Base-by-base conservation (phyloP, 2,329 filamentous ascomycete genomes). In the Mycosphaerelloides madeirae region DNA sequence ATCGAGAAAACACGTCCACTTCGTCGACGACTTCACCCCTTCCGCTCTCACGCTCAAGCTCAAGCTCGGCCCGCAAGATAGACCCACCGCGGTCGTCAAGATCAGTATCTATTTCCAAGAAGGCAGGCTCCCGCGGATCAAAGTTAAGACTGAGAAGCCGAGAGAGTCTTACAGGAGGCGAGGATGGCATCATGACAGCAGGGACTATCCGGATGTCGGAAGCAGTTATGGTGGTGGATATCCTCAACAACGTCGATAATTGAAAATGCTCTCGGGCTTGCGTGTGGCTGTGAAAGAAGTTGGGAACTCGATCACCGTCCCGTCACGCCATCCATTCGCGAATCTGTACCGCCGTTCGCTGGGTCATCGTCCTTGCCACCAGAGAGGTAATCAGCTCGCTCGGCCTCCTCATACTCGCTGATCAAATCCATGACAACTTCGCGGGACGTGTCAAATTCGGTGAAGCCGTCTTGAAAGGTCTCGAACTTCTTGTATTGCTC, bases 401-500 rank as follows among this genome's bases (percentile, higher is more conserved):
- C 93, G 3, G 93, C 93, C 22, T 91, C 90, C 70, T 97, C 91
- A 65, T 98, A 98, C 73, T 98, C 93, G 40, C 81, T 79, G 62
- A 97, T 91, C 52, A 97, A 71, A 65, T 95, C 91, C 59, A 84
- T 81, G 15, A 97, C 91, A 4, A 97, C 91, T 62, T 93, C 85
- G 55, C 87, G 81, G 28, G 93, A 87, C 68, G 96, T 90, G 65
- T 98, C 94, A 59, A 98, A 98, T 68, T 98, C 91, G 56, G 86
- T 80, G 32, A 98, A 72, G 33, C 90, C 93, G 54, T 97, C 91
- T 0, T 87, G 77, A 67, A 98, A 98, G 1, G 90, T 88, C 0
- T 88, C 84, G 48, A 95, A 94, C 67, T 93, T 93, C 72, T 95
- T 97, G 71, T 98, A 98, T 36, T 82, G 83, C 59, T 98, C 93